These are phyloP conservation scores for Candida golubevii DNA, from an alignment of 805 yeast genomes.

Conservation along the genomic window DNA sequence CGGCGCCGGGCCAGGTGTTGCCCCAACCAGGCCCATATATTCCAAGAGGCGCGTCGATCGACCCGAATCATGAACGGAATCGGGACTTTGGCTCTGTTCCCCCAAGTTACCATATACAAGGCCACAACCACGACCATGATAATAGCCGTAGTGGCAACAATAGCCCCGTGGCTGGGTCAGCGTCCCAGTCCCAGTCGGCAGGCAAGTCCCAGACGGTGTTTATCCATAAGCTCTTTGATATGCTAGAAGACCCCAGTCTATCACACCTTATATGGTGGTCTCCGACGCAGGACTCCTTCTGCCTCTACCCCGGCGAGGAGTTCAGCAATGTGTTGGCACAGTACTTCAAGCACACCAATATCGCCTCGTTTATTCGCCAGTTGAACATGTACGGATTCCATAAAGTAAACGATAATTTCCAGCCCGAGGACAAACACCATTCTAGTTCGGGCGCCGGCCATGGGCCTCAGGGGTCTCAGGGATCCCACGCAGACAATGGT, in stretches of 20 bases:
- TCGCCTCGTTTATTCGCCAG: constrained; percentile 41
- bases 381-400: constrained; percentile 45
- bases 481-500: neutral
- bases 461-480: neutral
- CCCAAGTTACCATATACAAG: neutral
- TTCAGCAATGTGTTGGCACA: constrained; percentile 67
- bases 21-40: constrained; percentile 4
- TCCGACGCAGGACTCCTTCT: constrained; percentile 62
- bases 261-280: constrained; percentile 87
- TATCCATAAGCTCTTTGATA: constrained; percentile 84
- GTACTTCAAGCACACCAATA: constrained; percentile 48
- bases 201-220: constrained; percentile 48
- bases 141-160: constrained; percentile 6
- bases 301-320: constrained; percentile 80
- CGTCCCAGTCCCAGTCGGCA: neutral
- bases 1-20: neutral
- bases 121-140: constrained; percentile 2
- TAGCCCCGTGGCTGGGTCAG: constrained; percentile 8
- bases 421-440: constrained; percentile 18
- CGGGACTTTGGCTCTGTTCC: neutral
- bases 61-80: constrained; percentile 1
- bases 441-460: neutral
- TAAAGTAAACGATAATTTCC: constrained; percentile 40
- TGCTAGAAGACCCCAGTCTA: constrained; percentile 76
- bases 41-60: constrained; percentile 5